Conservation (phyloP, 2,329 filamentous ascomycete genomes). For the Cordyceps cateniannulata region DNA sequence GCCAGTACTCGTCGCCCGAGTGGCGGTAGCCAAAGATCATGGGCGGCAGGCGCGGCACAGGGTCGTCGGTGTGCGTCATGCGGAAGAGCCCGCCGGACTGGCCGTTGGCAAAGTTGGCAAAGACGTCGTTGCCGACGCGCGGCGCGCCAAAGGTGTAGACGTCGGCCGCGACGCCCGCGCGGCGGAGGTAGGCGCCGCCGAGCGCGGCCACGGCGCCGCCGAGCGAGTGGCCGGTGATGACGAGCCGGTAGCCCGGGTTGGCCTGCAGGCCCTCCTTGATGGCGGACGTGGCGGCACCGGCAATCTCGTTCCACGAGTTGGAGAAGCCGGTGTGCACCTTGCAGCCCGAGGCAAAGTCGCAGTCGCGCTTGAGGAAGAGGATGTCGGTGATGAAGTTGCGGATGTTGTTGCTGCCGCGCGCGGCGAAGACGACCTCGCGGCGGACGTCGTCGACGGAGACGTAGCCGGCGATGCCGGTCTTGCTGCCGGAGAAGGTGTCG, state of each 20-base stretch:
- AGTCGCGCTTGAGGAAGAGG: constrained; percentile 25
- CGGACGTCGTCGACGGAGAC: constrained; percentile 43
- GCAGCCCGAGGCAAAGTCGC: constrained; percentile 35
- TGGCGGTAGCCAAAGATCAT: constrained; percentile 56
- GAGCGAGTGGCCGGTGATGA: constrained; percentile 63
- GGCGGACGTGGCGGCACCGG: constrained; percentile 32
- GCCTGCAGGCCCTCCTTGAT: constrained; percentile 36
- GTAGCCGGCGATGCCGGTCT: constrained; percentile 43
- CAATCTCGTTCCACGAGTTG: constrained; percentile 50
- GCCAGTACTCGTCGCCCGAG: constrained; percentile 64
- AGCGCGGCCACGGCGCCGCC: constrained; percentile 59
- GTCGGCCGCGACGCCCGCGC: constrained; percentile 38
- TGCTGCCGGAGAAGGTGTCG: constrained; percentile 33
- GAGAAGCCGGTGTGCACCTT: constrained; percentile 52
- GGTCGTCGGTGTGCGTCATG: constrained; percentile 61
- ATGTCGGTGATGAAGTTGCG: constrained; percentile 58
- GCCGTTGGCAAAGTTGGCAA: constrained; percentile 46
- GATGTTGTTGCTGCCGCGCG: constrained; percentile 52
- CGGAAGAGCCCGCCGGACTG: constrained; percentile 51
- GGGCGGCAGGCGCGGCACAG: constrained; percentile 61
- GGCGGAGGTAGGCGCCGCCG: constrained; percentile 49
- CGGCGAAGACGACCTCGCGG: constrained; percentile 50
- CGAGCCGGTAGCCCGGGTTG: constrained; percentile 46
- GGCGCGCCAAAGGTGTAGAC: constrained; percentile 63
- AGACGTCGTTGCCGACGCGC: constrained; percentile 52